A percentile compares a stretch with the other conserved stretches of the same genome.
These are phyloP conservation scores for Auriscalpium vulgare DNA, from an alignment of 768 basidiomycete species.

Conservation along the genomic window DNA sequence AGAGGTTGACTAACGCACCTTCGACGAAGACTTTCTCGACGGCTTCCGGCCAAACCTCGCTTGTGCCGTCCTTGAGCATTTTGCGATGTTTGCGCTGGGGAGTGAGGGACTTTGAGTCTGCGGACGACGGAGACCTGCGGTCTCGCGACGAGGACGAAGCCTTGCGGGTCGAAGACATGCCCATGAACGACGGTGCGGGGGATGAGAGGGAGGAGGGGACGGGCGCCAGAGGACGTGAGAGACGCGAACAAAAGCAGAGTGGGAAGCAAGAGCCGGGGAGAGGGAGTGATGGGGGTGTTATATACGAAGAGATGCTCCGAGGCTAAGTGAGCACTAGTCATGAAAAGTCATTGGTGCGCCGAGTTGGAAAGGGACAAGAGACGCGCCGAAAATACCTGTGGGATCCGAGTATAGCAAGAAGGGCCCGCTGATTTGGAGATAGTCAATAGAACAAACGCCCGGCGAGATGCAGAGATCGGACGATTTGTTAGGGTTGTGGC, in stretches of 20 bases:
- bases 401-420: constrained; percentile 21
- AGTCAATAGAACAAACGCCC: neutral
- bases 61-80: constrained; percentile 72
- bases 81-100: constrained; percentile 80
- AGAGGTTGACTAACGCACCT: constrained; percentile 31
- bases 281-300: constrained; percentile 11
- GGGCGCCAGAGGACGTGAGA: neutral
- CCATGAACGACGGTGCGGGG: constrained; percentile 11
- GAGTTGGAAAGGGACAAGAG: constrained; percentile 16
- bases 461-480: neutral
- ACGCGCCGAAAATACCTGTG: constrained; percentile 17
- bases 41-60: constrained; percentile 76
- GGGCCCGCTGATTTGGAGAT: constrained; percentile 21
- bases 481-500: neutral
- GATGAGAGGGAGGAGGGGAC: constrained; percentile 9
- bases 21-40: constrained; percentile 74
- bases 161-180: constrained; percentile 20
- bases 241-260: neutral
- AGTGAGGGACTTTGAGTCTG: constrained; percentile 40
- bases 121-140: constrained; percentile 9
- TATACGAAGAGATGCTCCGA: constrained; percentile 10
- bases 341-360: constrained; percentile 18
- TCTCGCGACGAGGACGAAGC: constrained; percentile 20
- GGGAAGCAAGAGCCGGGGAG: constrained; percentile 4
- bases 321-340: constrained; percentile 16